Percentiles rank a stretch among this genome's conserved stretches.
Evolutionary conservation across 148 eudicot genomes (phyloP).

Genomic region (Cornus controversa): DNA sequence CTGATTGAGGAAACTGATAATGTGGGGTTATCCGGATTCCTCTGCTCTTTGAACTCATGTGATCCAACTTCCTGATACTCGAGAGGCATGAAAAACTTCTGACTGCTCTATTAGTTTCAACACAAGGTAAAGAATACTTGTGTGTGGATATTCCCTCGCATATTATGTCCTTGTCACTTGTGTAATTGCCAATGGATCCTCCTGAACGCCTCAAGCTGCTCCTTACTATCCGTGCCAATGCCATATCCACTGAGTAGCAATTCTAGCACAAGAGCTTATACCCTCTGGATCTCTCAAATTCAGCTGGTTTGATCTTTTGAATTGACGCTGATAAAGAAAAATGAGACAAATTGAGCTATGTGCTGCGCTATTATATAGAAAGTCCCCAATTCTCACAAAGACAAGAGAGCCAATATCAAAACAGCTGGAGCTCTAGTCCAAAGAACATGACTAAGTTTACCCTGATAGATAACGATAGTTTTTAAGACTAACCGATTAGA

Average conservation of each 20-base stretch:
- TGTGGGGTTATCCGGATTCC: slow-evolving; percentile 45
- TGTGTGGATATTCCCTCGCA: slow-evolving; percentile 6
- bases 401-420: background rate
- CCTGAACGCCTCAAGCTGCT: slow-evolving; percentile 49
- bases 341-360: background rate
- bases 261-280: slow-evolving; percentile 9
- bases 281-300: background rate
- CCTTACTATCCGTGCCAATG: slow-evolving; percentile 63
- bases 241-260: slow-evolving; percentile 37
- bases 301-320: background rate
- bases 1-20: slow-evolving; percentile 33
- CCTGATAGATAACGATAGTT: slow-evolving; percentile 5
- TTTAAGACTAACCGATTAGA: slow-evolving; percentile 6
- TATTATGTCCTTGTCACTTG: slow-evolving; percentile 11
- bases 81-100: slow-evolving; percentile 22
- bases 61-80: slow-evolving; percentile 13
- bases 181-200: slow-evolving; percentile 21
- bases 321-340: background rate
- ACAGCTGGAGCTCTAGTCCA: slow-evolving; percentile 1
- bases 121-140: slow-evolving; percentile 14
- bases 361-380: background rate
- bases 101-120: slow-evolving; percentile 19
- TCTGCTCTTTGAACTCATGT: slow-evolving; percentile 37
- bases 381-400: background rate
- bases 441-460: background rate